Percentiles rank a stretch among this genome's conserved stretches.
phyloP scores from a whole-genome alignment of 768 basidiomycete genomes.

The Hypsizygus marmoreus region DNA sequence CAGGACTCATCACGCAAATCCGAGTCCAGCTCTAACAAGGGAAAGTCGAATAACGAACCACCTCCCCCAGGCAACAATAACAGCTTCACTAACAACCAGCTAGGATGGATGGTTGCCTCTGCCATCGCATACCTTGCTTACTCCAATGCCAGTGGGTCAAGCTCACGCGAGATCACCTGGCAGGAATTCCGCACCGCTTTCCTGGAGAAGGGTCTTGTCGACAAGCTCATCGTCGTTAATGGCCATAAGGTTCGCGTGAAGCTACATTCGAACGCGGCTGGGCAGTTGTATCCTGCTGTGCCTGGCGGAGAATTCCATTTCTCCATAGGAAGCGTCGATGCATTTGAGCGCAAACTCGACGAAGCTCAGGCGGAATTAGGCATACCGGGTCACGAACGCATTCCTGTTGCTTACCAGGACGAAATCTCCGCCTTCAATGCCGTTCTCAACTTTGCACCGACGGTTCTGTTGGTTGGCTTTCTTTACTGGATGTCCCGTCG shows the following conservation, averaged over 20 bases:
- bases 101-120: slow-evolving; percentile 51
- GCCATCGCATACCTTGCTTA: slow-evolving; percentile 69
- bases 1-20: slow-evolving; percentile 32
- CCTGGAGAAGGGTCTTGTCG: slow-evolving; percentile 94
- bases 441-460: slow-evolving; percentile 91
- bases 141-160: slow-evolving; percentile 52
- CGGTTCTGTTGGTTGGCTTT: slow-evolving; percentile 86
- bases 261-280: slow-evolving; percentile 87
- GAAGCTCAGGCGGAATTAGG: slow-evolving; percentile 91
- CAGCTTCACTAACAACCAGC: slow-evolving; percentile 59
- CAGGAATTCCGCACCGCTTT: slow-evolving; percentile 98
- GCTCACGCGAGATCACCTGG: slow-evolving; percentile 95
- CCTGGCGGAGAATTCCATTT: slow-evolving; percentile 79
- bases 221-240: slow-evolving; percentile 91
- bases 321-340: slow-evolving; percentile 97
- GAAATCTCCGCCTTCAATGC: slow-evolving; percentile 86
- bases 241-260: slow-evolving; percentile 88
- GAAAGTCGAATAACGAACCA: slow-evolving; percentile 33
- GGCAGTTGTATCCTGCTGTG: slow-evolving; percentile 69
- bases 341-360: slow-evolving; percentile 92
- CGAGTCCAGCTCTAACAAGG: slow-evolving; percentile 39
- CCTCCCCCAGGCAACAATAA: slow-evolving; percentile 56
- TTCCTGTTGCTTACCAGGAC: slow-evolving; percentile 96
- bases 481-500: slow-evolving; percentile 87
- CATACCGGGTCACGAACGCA: slow-evolving; percentile 89